Evolutionary conservation across 306 rosid species (phyloP).

Genomic region (Rosa rugosa): DNA sequence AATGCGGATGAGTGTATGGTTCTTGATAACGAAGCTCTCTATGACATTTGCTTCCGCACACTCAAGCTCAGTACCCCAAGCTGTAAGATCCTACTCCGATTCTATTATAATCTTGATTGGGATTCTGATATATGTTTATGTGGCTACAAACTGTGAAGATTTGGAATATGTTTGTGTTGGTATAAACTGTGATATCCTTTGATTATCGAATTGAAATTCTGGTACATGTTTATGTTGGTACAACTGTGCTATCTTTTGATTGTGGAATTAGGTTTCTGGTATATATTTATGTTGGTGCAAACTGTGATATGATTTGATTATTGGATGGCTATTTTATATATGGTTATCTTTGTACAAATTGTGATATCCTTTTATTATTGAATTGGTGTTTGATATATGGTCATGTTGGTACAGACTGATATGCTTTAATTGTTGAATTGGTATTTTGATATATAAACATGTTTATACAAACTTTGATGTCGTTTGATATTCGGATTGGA

Average conservation of each 20-base stretch:
- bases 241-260: no score
- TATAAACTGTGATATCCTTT: no score
- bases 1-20: constrained; percentile 85
- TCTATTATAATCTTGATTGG: not conserved
- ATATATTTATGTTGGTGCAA: not conserved
- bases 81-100: constrained; percentile 39
- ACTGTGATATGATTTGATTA: not conserved
- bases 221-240: not conserved
- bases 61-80: constrained; percentile 79
- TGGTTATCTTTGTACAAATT: not conserved
- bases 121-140: not conserved
- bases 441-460: not conserved
- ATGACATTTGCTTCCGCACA: constrained; percentile 81
- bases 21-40: constrained; percentile 66
- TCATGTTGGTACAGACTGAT: not conserved
- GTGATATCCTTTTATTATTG: not conserved
- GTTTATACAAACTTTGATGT: not conserved
- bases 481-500: not conserved
- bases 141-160: not conserved
- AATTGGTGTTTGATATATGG: not conserved
- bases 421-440: not conserved
- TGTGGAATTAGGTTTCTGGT: not conserved
- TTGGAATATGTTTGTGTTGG: not conserved
- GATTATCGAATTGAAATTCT: not conserved
- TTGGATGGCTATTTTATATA: not conserved